Evolutionary conservation across 2,329 filamentous ascomycete species (phyloP).

Genomic region (Nemania abortiva): DNA sequence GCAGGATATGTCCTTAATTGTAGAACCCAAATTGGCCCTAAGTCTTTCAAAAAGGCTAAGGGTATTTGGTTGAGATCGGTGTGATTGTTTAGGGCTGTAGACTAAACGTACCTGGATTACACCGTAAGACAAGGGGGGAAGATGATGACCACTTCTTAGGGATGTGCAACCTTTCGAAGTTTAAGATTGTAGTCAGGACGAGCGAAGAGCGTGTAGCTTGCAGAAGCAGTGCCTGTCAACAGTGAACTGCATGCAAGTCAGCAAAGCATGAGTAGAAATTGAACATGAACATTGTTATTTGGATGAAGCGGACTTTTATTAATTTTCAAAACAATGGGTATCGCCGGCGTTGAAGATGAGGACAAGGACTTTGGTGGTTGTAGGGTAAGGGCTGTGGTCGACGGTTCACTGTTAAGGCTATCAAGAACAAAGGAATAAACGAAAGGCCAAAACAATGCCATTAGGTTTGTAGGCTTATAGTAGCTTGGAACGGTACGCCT

Average conservation of each 20-base stretch:
- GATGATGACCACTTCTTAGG: neutral
- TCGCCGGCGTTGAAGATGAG: neutral
- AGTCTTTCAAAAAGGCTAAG: too few species aligned
- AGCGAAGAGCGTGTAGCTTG: constrained; percentile 17
- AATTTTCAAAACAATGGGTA: neutral
- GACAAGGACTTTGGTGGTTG: neutral
- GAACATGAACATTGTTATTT: neutral
- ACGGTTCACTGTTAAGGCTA: too few species aligned
- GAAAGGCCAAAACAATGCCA: too few species aligned
- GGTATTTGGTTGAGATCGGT: neutral
- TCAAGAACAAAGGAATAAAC: too few species aligned
- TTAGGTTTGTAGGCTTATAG: neutral
- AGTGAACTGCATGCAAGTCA: neutral
- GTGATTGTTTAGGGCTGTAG: too few species aligned
- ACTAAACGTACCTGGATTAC: constrained; percentile 18
- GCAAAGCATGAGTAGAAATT: neutral
- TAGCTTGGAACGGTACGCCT: neutral
- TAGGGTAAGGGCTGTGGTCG: neutral
- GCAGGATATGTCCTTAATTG: neutral
- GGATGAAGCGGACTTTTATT: neutral
- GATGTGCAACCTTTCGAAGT: constrained; percentile 6
- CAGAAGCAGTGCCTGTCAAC: constrained; percentile 13
- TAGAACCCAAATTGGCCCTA: too few species aligned
- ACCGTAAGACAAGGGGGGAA: neutral
- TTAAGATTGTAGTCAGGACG: neutral